Evolutionary conservation across 352 stramenopile genomes (phyloP).

Genomic region (Globisporangium perplexum): DNA sequence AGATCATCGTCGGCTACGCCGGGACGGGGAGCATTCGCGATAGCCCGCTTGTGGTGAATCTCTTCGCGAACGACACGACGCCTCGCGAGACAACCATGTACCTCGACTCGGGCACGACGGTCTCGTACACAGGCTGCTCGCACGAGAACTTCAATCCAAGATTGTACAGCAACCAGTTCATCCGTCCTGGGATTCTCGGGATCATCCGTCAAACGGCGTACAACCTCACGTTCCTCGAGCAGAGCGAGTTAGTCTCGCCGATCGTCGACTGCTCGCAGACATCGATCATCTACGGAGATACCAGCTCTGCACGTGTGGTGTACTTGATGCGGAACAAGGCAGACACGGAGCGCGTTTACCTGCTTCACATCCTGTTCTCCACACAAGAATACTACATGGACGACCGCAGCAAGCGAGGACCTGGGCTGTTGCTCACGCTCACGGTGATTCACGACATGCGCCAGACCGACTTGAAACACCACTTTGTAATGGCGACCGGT

Average conservation of each 20-base stretch:
- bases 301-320: neutral
- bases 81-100: slow-evolving; percentile 23
- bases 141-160: neutral
- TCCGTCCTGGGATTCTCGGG: neutral
- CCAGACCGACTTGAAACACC: neutral
- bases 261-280: slow-evolving; percentile 14
- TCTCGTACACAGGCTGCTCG: slow-evolving; percentile 17
- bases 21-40: neutral
- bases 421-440: neutral
- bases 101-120: slow-evolving; percentile 15
- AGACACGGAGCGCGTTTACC: neutral
- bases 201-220: slow-evolving; percentile 6
- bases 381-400: slow-evolving; percentile 1
- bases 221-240: slow-evolving; percentile 11
- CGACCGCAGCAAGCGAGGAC: slow-evolving; percentile 1
- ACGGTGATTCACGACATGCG: slow-evolving; percentile 9
- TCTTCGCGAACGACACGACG: slow-evolving; percentile 21
- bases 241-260: slow-evolving; percentile 27
- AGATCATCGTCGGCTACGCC: neutral
- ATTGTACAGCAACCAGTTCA: slow-evolving; percentile 8
- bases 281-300: neutral
- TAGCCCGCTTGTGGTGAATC: neutral
- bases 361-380: neutral
- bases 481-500: slow-evolving; percentile 11
- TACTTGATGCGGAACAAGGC: slow-evolving; percentile 1